These are phyloP conservation scores for Astrocystis sublimbata DNA, from an alignment of 495 filamentous ascomycete species.

Conservation along the genomic window DNA sequence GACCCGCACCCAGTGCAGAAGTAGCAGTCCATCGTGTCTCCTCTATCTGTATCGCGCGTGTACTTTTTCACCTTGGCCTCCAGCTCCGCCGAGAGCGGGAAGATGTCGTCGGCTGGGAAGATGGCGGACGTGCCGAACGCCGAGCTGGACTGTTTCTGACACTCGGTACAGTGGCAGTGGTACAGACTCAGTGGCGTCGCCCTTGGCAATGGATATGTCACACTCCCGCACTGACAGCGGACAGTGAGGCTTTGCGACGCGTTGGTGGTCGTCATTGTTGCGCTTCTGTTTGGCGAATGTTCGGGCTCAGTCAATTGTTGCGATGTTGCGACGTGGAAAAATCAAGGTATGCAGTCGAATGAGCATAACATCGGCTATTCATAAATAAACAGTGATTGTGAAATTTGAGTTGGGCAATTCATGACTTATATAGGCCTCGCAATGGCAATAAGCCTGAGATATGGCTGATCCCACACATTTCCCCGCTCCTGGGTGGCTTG, in stretches of 20 bases:
- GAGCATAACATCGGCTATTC: no score
- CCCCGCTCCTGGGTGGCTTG: no score
- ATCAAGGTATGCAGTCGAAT: no score
- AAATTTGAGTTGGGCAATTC: no score
- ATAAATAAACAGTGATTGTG: no score
- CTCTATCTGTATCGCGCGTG: constrained; percentile 36
- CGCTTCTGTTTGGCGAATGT: no score
- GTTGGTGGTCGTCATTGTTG: background rate
- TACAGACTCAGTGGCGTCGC: constrained; percentile 46
- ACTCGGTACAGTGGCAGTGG: constrained; percentile 63
- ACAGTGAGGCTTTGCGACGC: constrained; percentile 26
- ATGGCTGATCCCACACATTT: no score
- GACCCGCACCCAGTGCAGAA: constrained; percentile 37
- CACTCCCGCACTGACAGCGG: constrained; percentile 54
- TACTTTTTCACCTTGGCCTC: constrained; percentile 36
- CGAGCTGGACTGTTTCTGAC: constrained; percentile 58
- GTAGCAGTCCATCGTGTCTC: constrained; percentile 41
- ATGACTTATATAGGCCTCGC: no score
- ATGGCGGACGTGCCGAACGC: constrained; percentile 59
- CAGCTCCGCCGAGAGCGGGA: constrained; percentile 47
- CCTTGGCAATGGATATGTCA: constrained; percentile 50
- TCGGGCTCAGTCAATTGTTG: no score
- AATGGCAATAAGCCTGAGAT: no score
- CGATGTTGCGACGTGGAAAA: no score
- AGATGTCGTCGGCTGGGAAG: constrained; percentile 42